phyloP scores from a whole-genome alignment of 441 rosid genomes.

The Euphorbia celastroides region DNA sequence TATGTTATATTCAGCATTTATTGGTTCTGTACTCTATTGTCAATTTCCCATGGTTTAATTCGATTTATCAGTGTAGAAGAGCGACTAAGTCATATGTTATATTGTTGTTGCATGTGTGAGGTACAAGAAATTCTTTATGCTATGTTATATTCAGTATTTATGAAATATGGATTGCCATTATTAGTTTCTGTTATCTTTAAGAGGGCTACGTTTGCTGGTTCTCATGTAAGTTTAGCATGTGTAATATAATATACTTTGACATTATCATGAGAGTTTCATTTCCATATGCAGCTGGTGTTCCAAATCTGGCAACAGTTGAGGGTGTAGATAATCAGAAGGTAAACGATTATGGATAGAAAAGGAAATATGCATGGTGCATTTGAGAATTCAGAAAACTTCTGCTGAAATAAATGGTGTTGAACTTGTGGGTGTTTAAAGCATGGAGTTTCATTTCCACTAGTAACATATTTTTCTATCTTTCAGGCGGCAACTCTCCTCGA shows the following conservation, averaged over 20 bases:
- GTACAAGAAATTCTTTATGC: neutral
- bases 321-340: constrained; percentile 82
- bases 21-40: neutral
- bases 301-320: constrained; percentile 65
- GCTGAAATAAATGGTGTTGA: neutral
- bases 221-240: too few relatives aligned
- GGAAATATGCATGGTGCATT: neutral
- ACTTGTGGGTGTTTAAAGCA: neutral
- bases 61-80: neutral
- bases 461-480: constrained; percentile 6
- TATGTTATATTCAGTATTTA: neutral
- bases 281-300: constrained; percentile 67
- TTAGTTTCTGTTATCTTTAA: neutral
- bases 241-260: neutral
- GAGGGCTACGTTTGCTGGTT: neutral
- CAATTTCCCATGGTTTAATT: too few relatives aligned
- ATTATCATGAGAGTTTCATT: constrained; percentile 9
- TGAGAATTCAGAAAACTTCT: neutral
- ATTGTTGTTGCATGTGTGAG: neutral
- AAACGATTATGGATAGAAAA: too few relatives aligned
- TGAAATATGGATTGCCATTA: neutral
- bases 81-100: neutral
- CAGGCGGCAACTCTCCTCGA: constrained; percentile 78
- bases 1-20: neutral
- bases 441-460: neutral